Base-by-base conservation (phyloP, 164 flowering plant genomes). In the grape (Vitis vinifera) region DNA sequence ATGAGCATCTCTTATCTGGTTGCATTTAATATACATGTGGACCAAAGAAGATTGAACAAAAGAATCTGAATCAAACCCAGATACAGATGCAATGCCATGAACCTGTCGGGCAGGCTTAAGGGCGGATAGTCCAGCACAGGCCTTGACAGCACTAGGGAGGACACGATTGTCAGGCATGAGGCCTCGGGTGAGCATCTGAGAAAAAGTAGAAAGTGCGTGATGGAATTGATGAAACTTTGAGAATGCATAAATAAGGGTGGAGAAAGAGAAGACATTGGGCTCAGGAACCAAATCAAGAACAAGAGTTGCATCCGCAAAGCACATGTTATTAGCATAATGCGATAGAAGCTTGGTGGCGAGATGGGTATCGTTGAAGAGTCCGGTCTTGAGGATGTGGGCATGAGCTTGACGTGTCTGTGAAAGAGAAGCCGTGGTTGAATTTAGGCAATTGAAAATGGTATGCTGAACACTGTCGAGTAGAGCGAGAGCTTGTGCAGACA, bases 31-130 rank as follows among this genome's bases (percentile, higher is more conserved):
- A 70, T 88, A 91, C 83, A 87, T 74, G 53, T 82, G 87, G 49
- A 87, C 68, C 52, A 92, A 73, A 48, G 94, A 89, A 2, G 88
- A 83, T 37, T 74, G 79, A 30, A 89, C 88, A 70, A 84, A 80
- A 9, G 83, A 55, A 78, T 92, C 93, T 10, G 64, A 73, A 48
- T 30, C 70, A 63, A 78, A 81, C 76, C 94, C 94, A 76, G 73
- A 69, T 9, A 81, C 75, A 10, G 51, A 66, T 0, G 66, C 82
- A 49, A 85, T 62, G 1, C 78, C 77, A 63, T 90, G 96, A 13
- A 89, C 71, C 76, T 82, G 85, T 65, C 79, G 74, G 3, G 91
- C 91, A 1, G 55, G 5, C 23, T 51, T 8, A 13, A 81, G 68
- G 0, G 71, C 73, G 3, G 71, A 74, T 1, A 88, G 49, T 31